Percentiles rank a stretch among this genome's conserved stretches.
Conservation (phyloP, 345 rosid genomes). For the Gynandropsis gynandra region DNA sequence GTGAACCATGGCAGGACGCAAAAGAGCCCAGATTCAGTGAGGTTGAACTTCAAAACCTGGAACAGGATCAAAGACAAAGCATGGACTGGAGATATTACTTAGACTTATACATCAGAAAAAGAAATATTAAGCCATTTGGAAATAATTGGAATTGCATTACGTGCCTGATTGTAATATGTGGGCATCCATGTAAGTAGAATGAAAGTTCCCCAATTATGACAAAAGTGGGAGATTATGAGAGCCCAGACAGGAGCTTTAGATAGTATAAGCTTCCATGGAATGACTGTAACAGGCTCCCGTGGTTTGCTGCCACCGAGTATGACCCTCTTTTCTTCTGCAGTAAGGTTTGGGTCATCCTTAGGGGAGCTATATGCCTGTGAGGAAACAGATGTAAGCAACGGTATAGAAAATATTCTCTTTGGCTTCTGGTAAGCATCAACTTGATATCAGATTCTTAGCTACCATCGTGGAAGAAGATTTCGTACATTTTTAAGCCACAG, state of each 20-base stretch:
- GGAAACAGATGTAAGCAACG: conserved; percentile 23
- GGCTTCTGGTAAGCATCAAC: conserved; percentile 18
- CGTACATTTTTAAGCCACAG: conserved; percentile 67
- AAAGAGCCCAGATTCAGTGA: conserved; percentile 87
- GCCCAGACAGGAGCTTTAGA: conserved; percentile 99
- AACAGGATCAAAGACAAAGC: conserved; percentile 14
- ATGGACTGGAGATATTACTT: neutral
- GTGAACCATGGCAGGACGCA: conserved; percentile 98
- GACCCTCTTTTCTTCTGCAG: conserved; percentile 50
- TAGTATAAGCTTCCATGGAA: conserved; percentile 90
- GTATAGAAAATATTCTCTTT: conserved; percentile 3
- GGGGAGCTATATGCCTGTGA: conserved; percentile 86
- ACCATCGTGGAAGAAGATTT: conserved; percentile 12
- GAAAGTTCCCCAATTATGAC: conserved; percentile 99
- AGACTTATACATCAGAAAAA: neutral
- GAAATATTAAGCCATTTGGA: neutral
- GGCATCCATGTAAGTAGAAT: conserved; percentile 99
- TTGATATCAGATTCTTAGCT: conserved; percentile 4
- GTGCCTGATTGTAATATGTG: conserved; percentile 94
- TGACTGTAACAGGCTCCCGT: conserved; percentile 73
- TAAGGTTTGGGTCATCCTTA: conserved; percentile 67
- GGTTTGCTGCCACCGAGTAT: conserved; percentile 57
- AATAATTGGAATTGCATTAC: conserved; percentile 8
- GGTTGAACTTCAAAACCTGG: conserved; percentile 96
- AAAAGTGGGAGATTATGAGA: conserved; percentile 86